Evolutionary conservation across 2,329 filamentous ascomycete species (phyloP).

Genomic region (Exophiala sp.): DNA sequence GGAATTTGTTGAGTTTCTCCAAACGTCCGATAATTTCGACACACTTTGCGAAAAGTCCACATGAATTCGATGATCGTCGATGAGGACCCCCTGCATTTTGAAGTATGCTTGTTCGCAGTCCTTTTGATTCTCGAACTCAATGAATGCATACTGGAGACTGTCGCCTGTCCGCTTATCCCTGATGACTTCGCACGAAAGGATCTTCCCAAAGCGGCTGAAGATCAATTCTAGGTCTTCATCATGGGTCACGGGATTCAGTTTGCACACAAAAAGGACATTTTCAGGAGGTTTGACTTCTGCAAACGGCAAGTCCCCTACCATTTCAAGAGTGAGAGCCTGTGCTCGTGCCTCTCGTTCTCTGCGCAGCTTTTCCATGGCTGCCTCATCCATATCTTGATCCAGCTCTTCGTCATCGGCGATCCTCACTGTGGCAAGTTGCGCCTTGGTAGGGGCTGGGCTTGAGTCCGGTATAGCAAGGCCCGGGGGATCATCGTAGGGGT

Average conservation of each 20-base stretch:
- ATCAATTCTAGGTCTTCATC: constrained; percentile 94
- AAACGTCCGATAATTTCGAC: constrained; percentile 79
- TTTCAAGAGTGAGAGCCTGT: constrained; percentile 90
- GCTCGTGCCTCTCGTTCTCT: constrained; percentile 88
- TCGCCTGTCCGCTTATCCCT: constrained; percentile 90
- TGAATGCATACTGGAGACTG: constrained; percentile 94
- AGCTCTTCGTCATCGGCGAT: constrained; percentile 87
- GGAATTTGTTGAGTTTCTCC: constrained; percentile 79
- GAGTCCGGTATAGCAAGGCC: constrained; percentile 72
- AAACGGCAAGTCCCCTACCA: constrained; percentile 96
- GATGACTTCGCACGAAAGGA: constrained; percentile 93
- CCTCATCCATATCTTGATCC: constrained; percentile 74
- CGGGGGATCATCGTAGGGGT: constrained; percentile 80
- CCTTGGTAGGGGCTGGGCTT: constrained; percentile 76
- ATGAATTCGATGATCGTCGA: constrained; percentile 95
- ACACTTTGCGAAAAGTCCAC: constrained; percentile 98
- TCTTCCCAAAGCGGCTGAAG: constrained; percentile 93
- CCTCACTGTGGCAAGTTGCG: constrained; percentile 84
- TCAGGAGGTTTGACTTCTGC: constrained; percentile 96
- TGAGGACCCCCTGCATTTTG: constrained; percentile 97
- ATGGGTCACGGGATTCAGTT: constrained; percentile 92
- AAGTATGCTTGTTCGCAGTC: constrained; percentile 94
- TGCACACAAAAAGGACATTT: constrained; percentile 97
- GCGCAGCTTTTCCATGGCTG: constrained; percentile 72
- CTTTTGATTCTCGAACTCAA: constrained; percentile 89